These are phyloP conservation scores for Wickerhamiella sergipiensis DNA, from an alignment of 805 yeast species.

Conservation along the genomic window DNA sequence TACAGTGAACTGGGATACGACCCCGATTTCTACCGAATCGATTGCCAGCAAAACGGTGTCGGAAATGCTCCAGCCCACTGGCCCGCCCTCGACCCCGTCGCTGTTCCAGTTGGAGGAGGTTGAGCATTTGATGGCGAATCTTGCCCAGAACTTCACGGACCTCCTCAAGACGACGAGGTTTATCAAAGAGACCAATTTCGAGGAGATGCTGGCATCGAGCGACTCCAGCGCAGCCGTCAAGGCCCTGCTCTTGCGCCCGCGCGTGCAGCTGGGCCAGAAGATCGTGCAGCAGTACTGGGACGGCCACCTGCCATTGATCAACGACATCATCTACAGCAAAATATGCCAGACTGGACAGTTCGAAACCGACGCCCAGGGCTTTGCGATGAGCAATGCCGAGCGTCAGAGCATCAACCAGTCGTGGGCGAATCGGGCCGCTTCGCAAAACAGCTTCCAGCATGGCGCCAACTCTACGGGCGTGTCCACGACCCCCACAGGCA, in stretches of 20 bases:
- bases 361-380: background rate
- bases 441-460: background rate
- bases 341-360: background rate
- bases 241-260: slow-evolving; percentile 38
- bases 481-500: too few species aligned
- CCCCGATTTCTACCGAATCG: too few species aligned
- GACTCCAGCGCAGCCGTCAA: slow-evolving; percentile 31
- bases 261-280: slow-evolving; percentile 45
- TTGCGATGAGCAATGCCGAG: background rate
- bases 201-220: slow-evolving; percentile 19
- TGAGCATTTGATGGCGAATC: slow-evolving; percentile 40
- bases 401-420: background rate
- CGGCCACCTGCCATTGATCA: slow-evolving; percentile 39
- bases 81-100: slow-evolving; percentile 5
- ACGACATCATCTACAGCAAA: slow-evolving; percentile 37
- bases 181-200: slow-evolving; percentile 27
- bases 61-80: background rate
- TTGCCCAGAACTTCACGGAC: slow-evolving; percentile 38
- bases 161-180: slow-evolving; percentile 48
- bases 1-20: too few species aligned
- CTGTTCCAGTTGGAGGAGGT: slow-evolving; percentile 18
- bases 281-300: slow-evolving; percentile 40
- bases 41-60: background rate
- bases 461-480: background rate
- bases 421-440: background rate